Conservation (phyloP, 495 filamentous ascomycete species). For the Aspergillus sparsus region DNA sequence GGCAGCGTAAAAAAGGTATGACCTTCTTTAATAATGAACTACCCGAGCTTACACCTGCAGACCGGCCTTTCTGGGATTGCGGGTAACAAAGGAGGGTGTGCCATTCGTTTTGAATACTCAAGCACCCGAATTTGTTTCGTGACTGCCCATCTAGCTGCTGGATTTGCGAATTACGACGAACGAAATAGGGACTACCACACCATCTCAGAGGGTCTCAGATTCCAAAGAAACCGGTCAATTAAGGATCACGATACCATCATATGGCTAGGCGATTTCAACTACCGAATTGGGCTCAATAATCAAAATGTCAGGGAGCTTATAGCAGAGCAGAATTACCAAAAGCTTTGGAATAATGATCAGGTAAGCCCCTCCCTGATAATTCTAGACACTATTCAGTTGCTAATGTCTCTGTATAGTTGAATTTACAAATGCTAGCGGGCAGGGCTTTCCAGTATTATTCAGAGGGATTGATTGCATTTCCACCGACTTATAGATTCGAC, state of each 20-base stretch:
- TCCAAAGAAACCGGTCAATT: slow-evolving; percentile 86
- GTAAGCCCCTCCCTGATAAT: slow-evolving; percentile 39
- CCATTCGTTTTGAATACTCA: slow-evolving; percentile 94
- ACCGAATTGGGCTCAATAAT: slow-evolving; percentile 84
- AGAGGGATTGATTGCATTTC: slow-evolving; percentile 79
- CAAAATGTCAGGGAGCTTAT: slow-evolving; percentile 78
- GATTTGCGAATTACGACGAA: slow-evolving; percentile 96
- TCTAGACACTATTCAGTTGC: neutral
- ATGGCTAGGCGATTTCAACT: slow-evolving; percentile 99
- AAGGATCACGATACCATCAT: slow-evolving; percentile 93
- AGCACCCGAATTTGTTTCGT: slow-evolving; percentile 93
- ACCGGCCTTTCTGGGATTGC: slow-evolving; percentile 97
- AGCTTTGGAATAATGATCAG: slow-evolving; percentile 91
- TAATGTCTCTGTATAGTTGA: slow-evolving; percentile 59
- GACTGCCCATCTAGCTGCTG: slow-evolving; percentile 93
- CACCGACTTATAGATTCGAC: slow-evolving; percentile 95
- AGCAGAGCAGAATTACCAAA: slow-evolving; percentile 67
- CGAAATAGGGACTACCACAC: slow-evolving; percentile 90
- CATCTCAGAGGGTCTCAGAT: slow-evolving; percentile 82
- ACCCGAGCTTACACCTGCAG: slow-evolving; percentile 36
- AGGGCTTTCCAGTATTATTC: slow-evolving; percentile 88
- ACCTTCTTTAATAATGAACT: neutral
- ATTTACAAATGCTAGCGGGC: slow-evolving; percentile 93
- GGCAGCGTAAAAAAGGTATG: slow-evolving; percentile 85
- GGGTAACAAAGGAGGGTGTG: slow-evolving; percentile 97